A percentile compares a stretch with the other conserved stretches of the same genome.
Conservation (phyloP, 106 monocot species). For the Xerophyta viscosa region DNA sequence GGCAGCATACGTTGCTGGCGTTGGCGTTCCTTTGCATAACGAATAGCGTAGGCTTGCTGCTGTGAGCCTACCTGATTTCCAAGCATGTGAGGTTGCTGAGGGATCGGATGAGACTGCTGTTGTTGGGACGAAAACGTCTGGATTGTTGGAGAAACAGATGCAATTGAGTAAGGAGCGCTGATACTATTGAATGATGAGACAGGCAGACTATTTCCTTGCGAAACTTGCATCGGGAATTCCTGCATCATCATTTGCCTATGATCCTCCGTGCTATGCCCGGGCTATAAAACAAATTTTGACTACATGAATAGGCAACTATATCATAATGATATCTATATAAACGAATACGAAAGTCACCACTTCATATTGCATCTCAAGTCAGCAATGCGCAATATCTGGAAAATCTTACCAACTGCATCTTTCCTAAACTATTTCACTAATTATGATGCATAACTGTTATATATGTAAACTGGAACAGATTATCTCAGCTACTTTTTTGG, state of each 20-base stretch:
- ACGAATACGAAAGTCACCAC: too few species aligned
- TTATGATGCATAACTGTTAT: too few species aligned
- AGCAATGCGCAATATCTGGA: too few species aligned
- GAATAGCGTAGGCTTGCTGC: constrained; percentile 67
- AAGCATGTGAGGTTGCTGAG: constrained; percentile 41
- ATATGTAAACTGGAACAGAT: too few species aligned
- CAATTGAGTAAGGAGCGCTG: constrained; percentile 34
- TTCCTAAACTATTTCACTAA: too few species aligned
- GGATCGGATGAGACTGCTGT: too few species aligned
- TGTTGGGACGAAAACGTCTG: constrained; percentile 49
- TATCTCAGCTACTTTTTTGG: too few species aligned
- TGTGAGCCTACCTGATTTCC: constrained; percentile 43
- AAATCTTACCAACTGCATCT: too few species aligned
- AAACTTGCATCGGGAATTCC: constrained; percentile 65
- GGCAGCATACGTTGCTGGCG: constrained; percentile 51
- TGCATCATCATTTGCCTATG: constrained; percentile 78
- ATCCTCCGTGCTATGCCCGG: constrained; percentile 64
- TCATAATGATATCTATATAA: not conserved
- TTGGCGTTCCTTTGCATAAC: constrained; percentile 61
- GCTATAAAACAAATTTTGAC: constrained; percentile 17
- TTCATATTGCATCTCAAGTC: too few species aligned
- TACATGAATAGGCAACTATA: not conserved
- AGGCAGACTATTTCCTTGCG: constrained; percentile 45
- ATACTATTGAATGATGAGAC: constrained; percentile 38
- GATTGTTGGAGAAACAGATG: constrained; percentile 21